Evolutionary conservation across 1,284 basidiomycete genomes (phyloP), one percentile per base, ranked within the genome.

Genomic region (Ustilago sp.): DNA sequence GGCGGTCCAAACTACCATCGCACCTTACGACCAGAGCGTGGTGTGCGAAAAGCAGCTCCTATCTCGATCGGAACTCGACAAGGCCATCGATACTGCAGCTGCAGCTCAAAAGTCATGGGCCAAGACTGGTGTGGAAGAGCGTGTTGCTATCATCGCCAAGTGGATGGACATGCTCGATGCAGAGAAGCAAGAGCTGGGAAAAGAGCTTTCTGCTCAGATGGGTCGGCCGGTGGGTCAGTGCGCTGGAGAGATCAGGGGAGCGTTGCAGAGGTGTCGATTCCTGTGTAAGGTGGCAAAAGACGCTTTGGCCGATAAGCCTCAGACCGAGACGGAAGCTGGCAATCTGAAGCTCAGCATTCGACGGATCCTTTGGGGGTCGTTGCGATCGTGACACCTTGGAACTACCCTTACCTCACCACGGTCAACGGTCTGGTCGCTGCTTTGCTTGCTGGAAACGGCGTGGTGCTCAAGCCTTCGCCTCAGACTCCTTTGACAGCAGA

Each of bases 381-480:
- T 1, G 89, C 94, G 35, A 90, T 94, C 57, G 91, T 95, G 72
- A 90, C 92, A 0, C 93, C 94, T 3, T 95, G 95, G 95, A 94
- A 94, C 70, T 94, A 94, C 74, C 66, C 91, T 87, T 23, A 56
- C 43, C 38, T 68, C 34, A 38, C 41, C 52, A 55, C 60, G 54
- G 90, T 98, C 86, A 98, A 98, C 87, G 91, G 93, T 2, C 91
- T 98, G 61, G 89, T 98, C 51, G 72, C 77, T 31, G 63, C 74
- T 36, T 38, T 74, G 59, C 74, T 84, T 32, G 77, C 82, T 54
- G 94, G 95, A 34, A 98, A 98, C 86, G 88, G 93, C 0, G 93
- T 98, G 15, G 87, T 98, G 56, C 88, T 98, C 84, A 98, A 98
- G 87, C 94, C 95, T 0, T 95, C 94, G 3, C 95, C 95, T 1